These are phyloP conservation scores for Xylaria sp. DNA, from an alignment of 2,329 filamentous ascomycete species.

Conservation along the genomic window DNA sequence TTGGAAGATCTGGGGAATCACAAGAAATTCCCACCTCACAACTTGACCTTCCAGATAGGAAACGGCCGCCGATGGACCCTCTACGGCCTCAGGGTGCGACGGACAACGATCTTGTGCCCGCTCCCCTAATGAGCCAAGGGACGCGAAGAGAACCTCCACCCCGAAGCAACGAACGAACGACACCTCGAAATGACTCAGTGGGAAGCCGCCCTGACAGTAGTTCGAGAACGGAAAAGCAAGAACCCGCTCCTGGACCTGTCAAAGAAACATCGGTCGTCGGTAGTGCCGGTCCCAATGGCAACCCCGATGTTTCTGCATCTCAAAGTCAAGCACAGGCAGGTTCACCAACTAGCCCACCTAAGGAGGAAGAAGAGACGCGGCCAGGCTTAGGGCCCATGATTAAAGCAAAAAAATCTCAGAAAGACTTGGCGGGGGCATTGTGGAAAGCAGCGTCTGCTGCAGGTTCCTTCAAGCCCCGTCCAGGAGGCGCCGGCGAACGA, in stretches of 20 bases:
- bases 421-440: conserved; percentile 76
- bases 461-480: conserved; percentile 80
- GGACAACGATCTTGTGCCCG: conserved; percentile 62
- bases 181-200: conserved; percentile 51
- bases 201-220: conserved; percentile 42
- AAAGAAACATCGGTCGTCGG: conserved; percentile 22
- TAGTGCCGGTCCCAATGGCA: conserved; percentile 26
- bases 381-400: conserved; percentile 91
- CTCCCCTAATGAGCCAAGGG: conserved; percentile 60
- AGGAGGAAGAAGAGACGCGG: conserved; percentile 50
- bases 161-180: conserved; percentile 56
- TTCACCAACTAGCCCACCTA: conserved; percentile 37
- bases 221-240: conserved; percentile 45
- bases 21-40: conserved; percentile 42
- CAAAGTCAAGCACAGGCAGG: conserved; percentile 39
- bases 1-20: conserved; percentile 48
- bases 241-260: conserved; percentile 26
- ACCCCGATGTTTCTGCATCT: conserved; percentile 30
- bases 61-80: conserved; percentile 69
- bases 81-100: conserved; percentile 53
- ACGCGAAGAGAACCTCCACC: conserved; percentile 57
- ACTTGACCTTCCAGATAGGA: conserved; percentile 64
- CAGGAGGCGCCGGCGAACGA: conserved; percentile 83
- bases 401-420: conserved; percentile 74
- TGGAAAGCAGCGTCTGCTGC: conserved; percentile 80